Base-by-base conservation (phyloP, 345 rosid species). In the Noccaea bulbosa region DNA sequence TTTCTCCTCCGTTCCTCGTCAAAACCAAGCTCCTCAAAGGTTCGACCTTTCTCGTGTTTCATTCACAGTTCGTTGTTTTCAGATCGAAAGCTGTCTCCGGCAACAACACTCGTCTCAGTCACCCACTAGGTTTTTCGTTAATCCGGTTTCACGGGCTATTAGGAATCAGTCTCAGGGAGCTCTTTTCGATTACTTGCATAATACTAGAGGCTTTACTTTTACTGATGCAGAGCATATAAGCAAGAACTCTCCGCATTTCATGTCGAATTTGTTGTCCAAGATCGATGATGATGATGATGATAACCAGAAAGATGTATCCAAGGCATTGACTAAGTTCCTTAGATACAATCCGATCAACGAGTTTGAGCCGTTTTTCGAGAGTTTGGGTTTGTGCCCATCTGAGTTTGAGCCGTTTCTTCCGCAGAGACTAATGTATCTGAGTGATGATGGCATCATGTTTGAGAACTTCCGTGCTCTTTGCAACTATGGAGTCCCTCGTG, bases 301-400 rank as follows among this genome's bases (percentile, higher is more conserved):
- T 60, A 54, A 44, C 11, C 79, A 81, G 6, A 79, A 79, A 39
- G 88, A 90, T 76, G 68, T 87, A 8, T 54, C 77, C 15, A 73
- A 75, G 69, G 71, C 82, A 0, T 62, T 92, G 77, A 40, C 65
- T 15, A 90, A 73, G 33, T 84, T 75, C 73, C 88, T 90, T 71
- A 76, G 91, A 78, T 92, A 85, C 76, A 78, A 87, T 79, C 96
- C 95, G 4, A 84, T 92, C 6, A 88, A 90, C 38, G 98, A 90
- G 80, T 90, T 85, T 60, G 98, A 92, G 27, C 95, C 95, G 0
- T 90, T 92, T 52, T 83, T 92, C 50, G 96, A 92, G 87, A 92
- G 98, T 50, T 74, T 92, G 67, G 97, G 98, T 32, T 62, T 92
- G 85, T 68, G 53, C 57, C 84, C 86, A 0, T 70, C 72, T 1